These are phyloP conservation scores for Holtermanniella nyarrowii DNA, from an alignment of 768 basidiomycete species.

Conservation along the genomic window DNA sequence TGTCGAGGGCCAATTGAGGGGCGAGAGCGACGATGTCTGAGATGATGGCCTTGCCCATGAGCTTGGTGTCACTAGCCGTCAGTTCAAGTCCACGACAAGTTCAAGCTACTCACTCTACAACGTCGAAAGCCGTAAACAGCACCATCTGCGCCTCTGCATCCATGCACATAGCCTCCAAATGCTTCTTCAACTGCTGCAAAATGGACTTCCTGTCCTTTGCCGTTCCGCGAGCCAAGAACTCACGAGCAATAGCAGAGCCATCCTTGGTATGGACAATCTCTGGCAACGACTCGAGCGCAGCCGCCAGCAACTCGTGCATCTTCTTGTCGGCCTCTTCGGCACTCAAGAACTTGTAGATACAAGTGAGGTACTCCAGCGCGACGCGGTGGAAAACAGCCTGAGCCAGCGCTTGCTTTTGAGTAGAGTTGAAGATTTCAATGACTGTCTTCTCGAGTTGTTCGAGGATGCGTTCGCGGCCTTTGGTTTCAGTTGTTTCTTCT, in stretches of 20 bases:
- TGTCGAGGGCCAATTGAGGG: constrained; percentile 50
- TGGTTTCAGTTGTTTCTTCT: constrained; percentile 52
- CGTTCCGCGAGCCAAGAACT: constrained; percentile 68
- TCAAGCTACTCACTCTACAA: constrained; percentile 65
- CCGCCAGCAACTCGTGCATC: constrained; percentile 70
- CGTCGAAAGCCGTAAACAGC: constrained; percentile 78
- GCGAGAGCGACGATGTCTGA: constrained; percentile 56
- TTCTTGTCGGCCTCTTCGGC: constrained; percentile 60
- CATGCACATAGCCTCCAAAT: constrained; percentile 73
- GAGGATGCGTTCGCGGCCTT: constrained; percentile 55
- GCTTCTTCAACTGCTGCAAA: constrained; percentile 77
- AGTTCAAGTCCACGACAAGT: background rate
- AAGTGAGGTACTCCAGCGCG: constrained; percentile 71
- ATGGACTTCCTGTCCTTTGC: constrained; percentile 93
- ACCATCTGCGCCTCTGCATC: constrained; percentile 86
- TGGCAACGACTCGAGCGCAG: constrained; percentile 69
- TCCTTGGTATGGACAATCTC: constrained; percentile 93
- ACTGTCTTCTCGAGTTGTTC: constrained; percentile 63
- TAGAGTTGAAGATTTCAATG: constrained; percentile 70
- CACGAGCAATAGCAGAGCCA: constrained; percentile 73
- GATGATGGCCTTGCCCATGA: constrained; percentile 68
- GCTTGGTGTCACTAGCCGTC: constrained; percentile 68
- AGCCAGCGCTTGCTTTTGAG: constrained; percentile 77
- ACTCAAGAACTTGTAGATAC: constrained; percentile 46
- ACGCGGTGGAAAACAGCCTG: constrained; percentile 81